These are phyloP conservation scores for Leccinum variicolor DNA, from an alignment of 768 basidiomycete genomes.

Conservation along the genomic window DNA sequence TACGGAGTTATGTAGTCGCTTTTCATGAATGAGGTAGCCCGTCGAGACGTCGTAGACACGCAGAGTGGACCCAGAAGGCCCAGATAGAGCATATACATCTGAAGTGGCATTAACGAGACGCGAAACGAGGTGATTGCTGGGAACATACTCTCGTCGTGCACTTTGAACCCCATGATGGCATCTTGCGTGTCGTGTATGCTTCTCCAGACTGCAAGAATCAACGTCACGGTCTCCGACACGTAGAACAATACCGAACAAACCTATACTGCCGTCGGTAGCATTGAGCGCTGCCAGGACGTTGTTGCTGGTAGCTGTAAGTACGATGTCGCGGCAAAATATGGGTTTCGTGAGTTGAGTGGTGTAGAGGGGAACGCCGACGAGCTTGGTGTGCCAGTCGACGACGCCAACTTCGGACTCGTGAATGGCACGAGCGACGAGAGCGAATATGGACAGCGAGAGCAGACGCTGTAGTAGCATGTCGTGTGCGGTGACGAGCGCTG, in stretches of 20 bases:
- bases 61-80: conserved; percentile 64
- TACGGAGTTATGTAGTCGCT: conserved; percentile 47
- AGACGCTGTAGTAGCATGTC: conserved; percentile 11
- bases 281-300: conserved; percentile 80
- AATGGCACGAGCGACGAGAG: conserved; percentile 42
- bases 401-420: conserved; percentile 76
- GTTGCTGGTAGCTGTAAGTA: conserved; percentile 63
- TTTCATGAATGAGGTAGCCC: conserved; percentile 68
- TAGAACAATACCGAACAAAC: conserved; percentile 36
- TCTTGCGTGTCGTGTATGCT: conserved; percentile 72
- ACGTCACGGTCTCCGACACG: conserved; percentile 2
- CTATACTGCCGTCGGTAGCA: conserved; percentile 63
- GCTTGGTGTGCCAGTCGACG: conserved; percentile 83
- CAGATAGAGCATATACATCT: conserved; percentile 77
- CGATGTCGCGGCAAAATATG: conserved; percentile 52
- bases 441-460: conserved; percentile 13
- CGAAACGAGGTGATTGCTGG: background rate
- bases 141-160: conserved; percentile 52
- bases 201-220: conserved; percentile 63
- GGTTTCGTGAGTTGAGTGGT: conserved; percentile 53
- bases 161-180: conserved; percentile 60
- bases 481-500: background rate
- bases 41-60: conserved; percentile 62
- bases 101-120: background rate
- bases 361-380: conserved; percentile 69